These are phyloP conservation scores for Saccharomycopsis sp. DNA, from an alignment of 805 yeast species.

Conservation along the genomic window DNA sequence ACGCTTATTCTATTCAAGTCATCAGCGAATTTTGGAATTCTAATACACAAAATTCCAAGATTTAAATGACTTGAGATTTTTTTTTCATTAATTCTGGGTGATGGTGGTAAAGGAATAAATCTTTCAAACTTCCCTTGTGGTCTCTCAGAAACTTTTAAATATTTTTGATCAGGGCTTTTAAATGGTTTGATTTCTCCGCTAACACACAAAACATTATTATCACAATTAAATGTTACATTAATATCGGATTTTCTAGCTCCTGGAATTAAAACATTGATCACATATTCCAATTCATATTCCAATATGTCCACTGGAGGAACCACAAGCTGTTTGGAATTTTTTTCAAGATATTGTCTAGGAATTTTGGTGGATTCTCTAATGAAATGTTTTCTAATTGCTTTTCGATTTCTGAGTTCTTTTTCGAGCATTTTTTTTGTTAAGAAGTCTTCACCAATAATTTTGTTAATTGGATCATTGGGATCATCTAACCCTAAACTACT, in stretches of 20 bases:
- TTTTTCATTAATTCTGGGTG: slow-evolving; percentile 17
- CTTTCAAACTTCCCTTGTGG: slow-evolving; percentile 17
- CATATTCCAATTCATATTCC: slow-evolving; percentile 28
- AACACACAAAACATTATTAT: slow-evolving; percentile 7
- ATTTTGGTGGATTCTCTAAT: slow-evolving; percentile 2
- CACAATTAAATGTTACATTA: slow-evolving; percentile 14
- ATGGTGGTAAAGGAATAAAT: slow-evolving; percentile 15
- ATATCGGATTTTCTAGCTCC: slow-evolving; percentile 15
- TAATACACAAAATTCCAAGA: slow-evolving; percentile 14
- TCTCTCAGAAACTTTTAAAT: slow-evolving; percentile 14
- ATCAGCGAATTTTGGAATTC: slow-evolving; percentile 14
- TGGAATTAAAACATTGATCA: slow-evolving; percentile 21
- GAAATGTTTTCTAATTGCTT: slow-evolving; percentile 8
- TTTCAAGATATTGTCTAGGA: not conserved
- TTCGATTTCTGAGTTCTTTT: slow-evolving; percentile 5
- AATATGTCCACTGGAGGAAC: slow-evolving; percentile 27
- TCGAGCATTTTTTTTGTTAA: slow-evolving; percentile 1
- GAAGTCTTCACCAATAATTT: no score
- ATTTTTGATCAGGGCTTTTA: slow-evolving; percentile 8
- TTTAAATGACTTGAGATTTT: slow-evolving; percentile 8
- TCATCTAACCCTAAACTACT: not conserved
- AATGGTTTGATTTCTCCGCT: slow-evolving; percentile 10
- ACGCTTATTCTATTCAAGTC: slow-evolving; percentile 14
- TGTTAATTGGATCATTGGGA: not conserved
- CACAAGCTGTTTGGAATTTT: slow-evolving; percentile 8